Conservation (phyloP, 257 asterid species). For the Rubia yunnanensis region DNA sequence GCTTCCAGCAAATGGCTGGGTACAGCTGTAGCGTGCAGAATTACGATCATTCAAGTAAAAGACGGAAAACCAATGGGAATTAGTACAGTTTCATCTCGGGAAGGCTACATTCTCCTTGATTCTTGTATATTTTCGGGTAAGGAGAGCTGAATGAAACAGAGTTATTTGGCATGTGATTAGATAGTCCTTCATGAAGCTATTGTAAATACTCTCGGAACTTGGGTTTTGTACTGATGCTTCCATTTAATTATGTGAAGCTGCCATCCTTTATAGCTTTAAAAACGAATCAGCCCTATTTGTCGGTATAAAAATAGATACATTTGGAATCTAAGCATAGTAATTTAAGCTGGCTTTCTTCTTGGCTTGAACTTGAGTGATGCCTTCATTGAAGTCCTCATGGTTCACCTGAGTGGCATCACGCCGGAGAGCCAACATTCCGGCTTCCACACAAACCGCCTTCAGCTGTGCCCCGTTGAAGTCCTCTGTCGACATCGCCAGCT, state of each 20-base stretch:
- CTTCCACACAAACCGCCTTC: conserved; percentile 96
- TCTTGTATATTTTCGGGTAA: neutral
- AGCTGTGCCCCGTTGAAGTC: conserved; percentile 96
- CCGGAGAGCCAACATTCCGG: conserved; percentile 95
- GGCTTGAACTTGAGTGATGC: conserved; percentile 91
- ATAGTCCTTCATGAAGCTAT: neutral
- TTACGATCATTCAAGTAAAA: conserved; percentile 33
- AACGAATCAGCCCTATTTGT: neutral
- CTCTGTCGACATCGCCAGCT: conserved; percentile 94
- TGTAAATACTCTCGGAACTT: conserved; percentile 2
- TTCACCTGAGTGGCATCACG: conserved; percentile 97
- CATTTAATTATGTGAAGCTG: conserved; percentile 44
- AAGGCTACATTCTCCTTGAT: conserved; percentile 4
- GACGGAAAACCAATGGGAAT: conserved; percentile 31
- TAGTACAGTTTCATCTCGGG: conserved; percentile 8
- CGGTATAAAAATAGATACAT: neutral
- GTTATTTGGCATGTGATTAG: conserved; percentile 2
- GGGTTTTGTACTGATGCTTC: conserved; percentile 25
- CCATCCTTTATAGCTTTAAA: conserved; percentile 1
- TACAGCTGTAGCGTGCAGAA: conserved; percentile 12
- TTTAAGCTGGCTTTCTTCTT: conserved; percentile 82
- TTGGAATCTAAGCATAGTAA: conserved; percentile 56
- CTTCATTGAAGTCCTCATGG: conserved; percentile 94
- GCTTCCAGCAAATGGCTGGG: conserved; percentile 18
- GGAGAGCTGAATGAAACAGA: conserved; percentile 4